Evolutionary conservation across 768 basidiomycete species (phyloP), one percentile per base, ranked within the genome.

Genomic region (Amanita jacksonii): DNA sequence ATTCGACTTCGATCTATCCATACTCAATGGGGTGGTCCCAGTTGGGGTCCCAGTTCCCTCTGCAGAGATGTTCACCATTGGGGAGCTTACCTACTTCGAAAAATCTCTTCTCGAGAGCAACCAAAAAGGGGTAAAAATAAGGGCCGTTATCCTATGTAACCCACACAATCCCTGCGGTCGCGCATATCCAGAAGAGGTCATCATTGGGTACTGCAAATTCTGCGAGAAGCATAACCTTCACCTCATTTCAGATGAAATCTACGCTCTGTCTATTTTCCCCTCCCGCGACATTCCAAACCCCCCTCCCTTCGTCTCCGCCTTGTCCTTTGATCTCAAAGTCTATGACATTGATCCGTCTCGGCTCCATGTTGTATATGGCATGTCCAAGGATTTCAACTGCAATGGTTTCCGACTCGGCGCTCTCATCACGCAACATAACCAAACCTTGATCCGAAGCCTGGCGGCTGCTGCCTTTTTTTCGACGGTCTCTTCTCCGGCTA

Each of bases 331-430:
- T 35, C 48, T 58, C 1, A 37, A 49, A 12, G 41, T 41, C 1
- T 13, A 53, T 6, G 45, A 47, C 13, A 51, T 59, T 10, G 51
- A 57, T 28, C 55, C 57, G 4, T 31, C 45, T 2, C 49, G 60
- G 9, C 49, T 58, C 2, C 59, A 59, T 25, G 55, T 56, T 32
- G 48, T 62, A 9, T 57, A 57, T 8, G 56, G 60, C 4, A 58
- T 58, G 46, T 56, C 60, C 16, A 62, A 62, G 44, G 60, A 62
- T 37, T 60, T 62, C 30, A 52, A 57, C 24, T 53, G 54, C 4
- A 57, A 54, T 31, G 60, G 60, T 3, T 49, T 62, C 38, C 53
- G 58, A 24, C 51, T 54, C 15, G 60, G 60, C 5, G 50, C 52
- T 19, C 38, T 59, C 31, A 30, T 55, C 34, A 28, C 27, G 41